Evolutionary conservation across 2,329 filamentous ascomycete genomes (phyloP).

Genomic region (Fusarium sp.): DNA sequence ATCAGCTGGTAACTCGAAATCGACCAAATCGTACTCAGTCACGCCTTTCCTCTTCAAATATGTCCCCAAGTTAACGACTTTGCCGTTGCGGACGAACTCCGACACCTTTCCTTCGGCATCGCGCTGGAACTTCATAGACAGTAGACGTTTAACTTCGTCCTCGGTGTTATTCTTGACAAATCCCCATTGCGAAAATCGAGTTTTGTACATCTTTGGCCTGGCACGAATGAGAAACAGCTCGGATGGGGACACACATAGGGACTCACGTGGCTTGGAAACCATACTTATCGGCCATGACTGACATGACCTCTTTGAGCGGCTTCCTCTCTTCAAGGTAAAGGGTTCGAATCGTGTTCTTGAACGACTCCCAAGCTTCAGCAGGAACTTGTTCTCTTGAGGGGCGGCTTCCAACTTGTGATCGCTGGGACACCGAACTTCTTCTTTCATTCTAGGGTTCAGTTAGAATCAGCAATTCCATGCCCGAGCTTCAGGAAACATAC

Average conservation of each 20-base stretch:
- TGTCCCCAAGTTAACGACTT: conserved; percentile 64
- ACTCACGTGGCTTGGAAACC: conserved; percentile 64
- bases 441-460: conserved; percentile 45
- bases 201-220: conserved; percentile 68
- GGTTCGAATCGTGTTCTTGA: conserved; percentile 59
- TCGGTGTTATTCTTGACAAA: conserved; percentile 68
- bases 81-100: conserved; percentile 65
- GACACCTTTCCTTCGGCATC: conserved; percentile 66
- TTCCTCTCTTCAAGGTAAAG: conserved; percentile 63
- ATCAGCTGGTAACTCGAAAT: conserved; percentile 58
- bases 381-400: conserved; percentile 59
- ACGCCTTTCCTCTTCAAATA: conserved; percentile 66
- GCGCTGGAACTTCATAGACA: conserved; percentile 65
- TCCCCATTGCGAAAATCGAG: conserved; percentile 66
- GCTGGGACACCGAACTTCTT: conserved; percentile 48
- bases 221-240: conserved; percentile 24
- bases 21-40: conserved; percentile 64
- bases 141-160: conserved; percentile 63
- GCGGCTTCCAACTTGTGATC: conserved; percentile 51
- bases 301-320: conserved; percentile 65
- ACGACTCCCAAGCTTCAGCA: conserved; percentile 61
- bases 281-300: conserved; percentile 62
- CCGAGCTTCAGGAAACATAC: conserved; percentile 42
- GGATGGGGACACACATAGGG: background rate
- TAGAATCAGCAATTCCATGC: background rate